These are phyloP conservation scores for Trametes polyzona DNA, from an alignment of 1,284 basidiomycete species.

Conservation along the genomic window DNA sequence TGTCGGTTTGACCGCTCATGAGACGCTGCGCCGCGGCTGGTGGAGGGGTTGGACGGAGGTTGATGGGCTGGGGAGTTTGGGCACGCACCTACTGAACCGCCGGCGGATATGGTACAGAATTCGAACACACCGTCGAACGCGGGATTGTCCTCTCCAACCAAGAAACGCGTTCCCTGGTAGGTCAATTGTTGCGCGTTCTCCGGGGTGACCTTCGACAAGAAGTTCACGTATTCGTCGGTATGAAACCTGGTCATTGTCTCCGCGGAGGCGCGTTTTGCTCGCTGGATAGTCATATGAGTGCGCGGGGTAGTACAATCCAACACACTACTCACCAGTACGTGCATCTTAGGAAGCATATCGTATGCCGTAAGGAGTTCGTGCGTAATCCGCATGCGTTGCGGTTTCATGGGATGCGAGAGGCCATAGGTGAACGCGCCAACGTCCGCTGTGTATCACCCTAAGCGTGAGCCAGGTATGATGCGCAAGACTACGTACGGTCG, in stretches of 20 bases:
- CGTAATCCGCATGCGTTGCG: conserved; percentile 90
- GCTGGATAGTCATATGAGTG: conserved; percentile 43
- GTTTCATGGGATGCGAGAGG: conserved; percentile 93
- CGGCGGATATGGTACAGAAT: conserved; percentile 96
- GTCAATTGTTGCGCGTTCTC: conserved; percentile 88
- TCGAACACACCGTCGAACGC: conserved; percentile 97
- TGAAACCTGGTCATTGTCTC: conserved; percentile 93
- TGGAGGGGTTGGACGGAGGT: background rate
- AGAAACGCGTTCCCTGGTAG: conserved; percentile 79
- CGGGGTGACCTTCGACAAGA: conserved; percentile 86
- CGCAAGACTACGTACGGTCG: conserved; percentile 20
- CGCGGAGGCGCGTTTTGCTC: conserved; percentile 80
- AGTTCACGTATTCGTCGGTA: conserved; percentile 97
- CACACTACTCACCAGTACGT: conserved; percentile 73
- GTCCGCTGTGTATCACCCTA: conserved; percentile 53
- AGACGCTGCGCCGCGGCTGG: conserved; percentile 84
- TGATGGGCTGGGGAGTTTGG: background rate
- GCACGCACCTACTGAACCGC: conserved; percentile 81
- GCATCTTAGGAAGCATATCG: conserved; percentile 89
- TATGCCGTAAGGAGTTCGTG: conserved; percentile 93
- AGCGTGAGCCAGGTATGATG: background rate
- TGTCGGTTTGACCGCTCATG: conserved; percentile 84
- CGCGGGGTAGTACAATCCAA: background rate
- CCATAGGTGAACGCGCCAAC: conserved; percentile 89
- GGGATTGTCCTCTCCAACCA: conserved; percentile 95